phyloP scores from a whole-genome alignment of 371 early-diverging fungal genomes.

The Lichtheimia ramosa region DNA sequence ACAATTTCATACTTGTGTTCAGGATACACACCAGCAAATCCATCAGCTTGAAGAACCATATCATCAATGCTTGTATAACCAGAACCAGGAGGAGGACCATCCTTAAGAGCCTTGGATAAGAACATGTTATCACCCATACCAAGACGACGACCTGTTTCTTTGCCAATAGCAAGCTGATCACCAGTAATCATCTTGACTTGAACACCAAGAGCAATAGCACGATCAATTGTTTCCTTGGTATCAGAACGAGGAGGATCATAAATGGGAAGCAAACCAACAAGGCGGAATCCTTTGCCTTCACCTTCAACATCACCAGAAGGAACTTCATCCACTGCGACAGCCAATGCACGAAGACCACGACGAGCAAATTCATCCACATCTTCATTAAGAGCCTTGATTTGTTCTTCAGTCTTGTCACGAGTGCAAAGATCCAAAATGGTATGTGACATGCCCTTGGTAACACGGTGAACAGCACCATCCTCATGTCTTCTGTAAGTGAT shows the following conservation, averaged over 20 bases:
- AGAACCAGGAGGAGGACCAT: slow-evolving; percentile 64
- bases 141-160: slow-evolving; percentile 78
- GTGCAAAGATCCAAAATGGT: slow-evolving; percentile 70
- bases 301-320: slow-evolving; percentile 38
- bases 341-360: slow-evolving; percentile 84
- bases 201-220: slow-evolving; percentile 83
- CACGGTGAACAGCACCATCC: slow-evolving; percentile 62
- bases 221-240: slow-evolving; percentile 81
- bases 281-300: slow-evolving; percentile 52
- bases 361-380: slow-evolving; percentile 75
- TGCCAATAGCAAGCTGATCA: slow-evolving; percentile 90
- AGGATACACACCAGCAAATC: slow-evolving; percentile 90
- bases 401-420: slow-evolving; percentile 61
- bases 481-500: slow-evolving; percentile 64
- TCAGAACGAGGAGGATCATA: slow-evolving; percentile 89
- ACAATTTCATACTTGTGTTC: slow-evolving; percentile 95
- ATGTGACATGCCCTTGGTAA: slow-evolving; percentile 76
- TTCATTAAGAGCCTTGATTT: slow-evolving; percentile 52
- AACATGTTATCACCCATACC: slow-evolving; percentile 75
- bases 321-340: slow-evolving; percentile 70
- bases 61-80: slow-evolving; percentile 81
- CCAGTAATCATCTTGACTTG: slow-evolving; percentile 96
- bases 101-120: slow-evolving; percentile 73
- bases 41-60: slow-evolving; percentile 75
- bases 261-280: slow-evolving; percentile 72